Base-by-base conservation (phyloP, 805 yeast genomes). In the Isabelozyma gotoi region DNA sequence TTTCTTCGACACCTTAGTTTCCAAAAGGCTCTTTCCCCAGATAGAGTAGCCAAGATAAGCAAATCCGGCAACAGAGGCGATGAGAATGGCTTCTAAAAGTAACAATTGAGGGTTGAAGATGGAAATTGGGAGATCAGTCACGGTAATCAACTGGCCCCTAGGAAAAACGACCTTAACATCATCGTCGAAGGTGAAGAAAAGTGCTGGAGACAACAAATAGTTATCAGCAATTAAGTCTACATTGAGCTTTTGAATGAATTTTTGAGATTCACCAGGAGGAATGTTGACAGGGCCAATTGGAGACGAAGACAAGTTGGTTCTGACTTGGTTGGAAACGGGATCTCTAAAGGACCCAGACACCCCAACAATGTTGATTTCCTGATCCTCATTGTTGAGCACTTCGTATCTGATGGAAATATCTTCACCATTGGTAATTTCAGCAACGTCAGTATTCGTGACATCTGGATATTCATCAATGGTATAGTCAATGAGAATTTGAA, bases 71-170 rank as follows among this genome's bases (percentile, higher is more conserved):
- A 82, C 41, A 15, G 82, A 61, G 17, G 66, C 74, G 3, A 70
- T 52, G 44, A 88, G 65, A 19, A 86, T 51, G 12, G 80, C 40
- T 59, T 82, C 85, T 50, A 85, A 76, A 29, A 85, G 61, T 45
- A 88, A 58, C 56, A 89, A 77, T 63, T 83, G 81, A 11, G 91
- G 94, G 59, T 86, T 80, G 66, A 84, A 82, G 42, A 83, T 50
- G 0, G 95, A 84, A 53, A 90, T 69, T 44, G 83, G 76, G 31
- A 76, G 77, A 54, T 89, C 96, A 8, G 63, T 63, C 44, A 90
- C 77, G 17, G 70, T 61, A 36, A 86, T 67, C 46, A 82, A 65
- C 55, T 80, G 82, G 40, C 81, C 77, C 55, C 77, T 72, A 19
- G 85, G 75, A 40, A 81, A 80, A 33, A 85, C 68, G 49, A 71